Conservation (phyloP, 495 filamentous ascomycete genomes). For the Chlorociboria aeruginascens region DNA sequence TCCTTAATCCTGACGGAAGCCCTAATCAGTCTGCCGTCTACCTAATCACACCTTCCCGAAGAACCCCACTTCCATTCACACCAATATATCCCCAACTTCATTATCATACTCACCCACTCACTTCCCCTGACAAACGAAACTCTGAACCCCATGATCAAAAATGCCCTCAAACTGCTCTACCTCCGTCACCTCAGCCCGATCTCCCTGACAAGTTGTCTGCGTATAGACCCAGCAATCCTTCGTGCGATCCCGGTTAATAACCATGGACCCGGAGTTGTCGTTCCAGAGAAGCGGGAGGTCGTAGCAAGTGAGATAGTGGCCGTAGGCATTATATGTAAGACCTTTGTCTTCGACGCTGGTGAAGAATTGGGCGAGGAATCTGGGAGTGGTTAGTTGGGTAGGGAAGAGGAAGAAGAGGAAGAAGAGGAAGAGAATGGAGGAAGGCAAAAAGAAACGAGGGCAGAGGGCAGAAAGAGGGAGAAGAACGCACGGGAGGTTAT, state of each 20-base stretch:
- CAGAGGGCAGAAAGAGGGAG: neutral
- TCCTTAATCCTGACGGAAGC: too few species aligned
- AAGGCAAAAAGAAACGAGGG: neutral
- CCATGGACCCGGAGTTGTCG: neutral
- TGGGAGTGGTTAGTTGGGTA: neutral
- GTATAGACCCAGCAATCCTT: neutral
- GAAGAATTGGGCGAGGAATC: neutral
- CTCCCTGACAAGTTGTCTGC: neutral
- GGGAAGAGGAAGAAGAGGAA: neutral
- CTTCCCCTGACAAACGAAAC: too few species aligned
- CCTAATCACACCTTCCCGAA: too few species aligned
- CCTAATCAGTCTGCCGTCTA: too few species aligned
- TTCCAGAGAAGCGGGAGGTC: neutral
- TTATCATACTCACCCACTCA: too few species aligned
- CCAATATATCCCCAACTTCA: too few species aligned
- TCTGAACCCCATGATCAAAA: too few species aligned
- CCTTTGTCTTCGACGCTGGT: neutral
- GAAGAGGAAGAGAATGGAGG: neutral
- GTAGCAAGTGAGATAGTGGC: neutral
- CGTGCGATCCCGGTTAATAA: neutral
- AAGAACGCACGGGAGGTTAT: neutral
- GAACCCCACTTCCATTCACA: too few species aligned
- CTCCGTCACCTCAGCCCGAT: neutral
- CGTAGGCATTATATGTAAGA: neutral
- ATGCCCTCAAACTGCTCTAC: too few species aligned